Percentiles rank a stretch among this genome's conserved stretches.
phyloP scores from a whole-genome alignment of 148 eudicot genomes.

The Vaccinium macrocarpon region DNA sequence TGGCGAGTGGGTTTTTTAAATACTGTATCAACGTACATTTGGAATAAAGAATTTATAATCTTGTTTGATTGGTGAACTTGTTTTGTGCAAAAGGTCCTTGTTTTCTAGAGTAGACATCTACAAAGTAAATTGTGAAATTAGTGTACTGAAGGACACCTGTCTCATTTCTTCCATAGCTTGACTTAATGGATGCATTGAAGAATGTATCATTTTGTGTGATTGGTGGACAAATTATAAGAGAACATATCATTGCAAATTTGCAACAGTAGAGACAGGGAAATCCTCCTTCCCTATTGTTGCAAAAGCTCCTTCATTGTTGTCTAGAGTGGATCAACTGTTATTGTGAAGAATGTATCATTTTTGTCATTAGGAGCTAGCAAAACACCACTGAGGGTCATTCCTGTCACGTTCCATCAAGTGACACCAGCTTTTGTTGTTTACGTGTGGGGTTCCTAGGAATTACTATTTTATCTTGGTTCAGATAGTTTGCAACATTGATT shows the following conservation, averaged over 20 bases:
- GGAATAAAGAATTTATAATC: not conserved
- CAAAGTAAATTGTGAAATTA: not conserved
- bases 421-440: not conserved
- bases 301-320: not conserved
- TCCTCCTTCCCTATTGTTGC: not conserved
- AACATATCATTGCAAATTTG: not conserved
- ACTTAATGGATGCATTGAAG: not conserved
- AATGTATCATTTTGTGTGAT: not conserved
- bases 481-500: not conserved
- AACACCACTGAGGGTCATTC: not conserved
- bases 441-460: not conserved
- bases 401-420: not conserved
- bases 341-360: not conserved
- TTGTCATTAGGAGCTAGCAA: not conserved
- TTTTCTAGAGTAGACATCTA: not conserved
- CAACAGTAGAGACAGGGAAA: not conserved
- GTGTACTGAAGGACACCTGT: not conserved
- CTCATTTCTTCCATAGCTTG: not conserved
- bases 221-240: not conserved
- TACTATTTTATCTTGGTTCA: not conserved
- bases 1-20: not conserved
- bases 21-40: not conserved
- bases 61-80: not conserved
- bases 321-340: not conserved
- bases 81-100: not conserved